These are phyloP conservation scores for Allodekkera sacchari DNA, from an alignment of 805 yeast genomes.

Conservation along the genomic window DNA sequence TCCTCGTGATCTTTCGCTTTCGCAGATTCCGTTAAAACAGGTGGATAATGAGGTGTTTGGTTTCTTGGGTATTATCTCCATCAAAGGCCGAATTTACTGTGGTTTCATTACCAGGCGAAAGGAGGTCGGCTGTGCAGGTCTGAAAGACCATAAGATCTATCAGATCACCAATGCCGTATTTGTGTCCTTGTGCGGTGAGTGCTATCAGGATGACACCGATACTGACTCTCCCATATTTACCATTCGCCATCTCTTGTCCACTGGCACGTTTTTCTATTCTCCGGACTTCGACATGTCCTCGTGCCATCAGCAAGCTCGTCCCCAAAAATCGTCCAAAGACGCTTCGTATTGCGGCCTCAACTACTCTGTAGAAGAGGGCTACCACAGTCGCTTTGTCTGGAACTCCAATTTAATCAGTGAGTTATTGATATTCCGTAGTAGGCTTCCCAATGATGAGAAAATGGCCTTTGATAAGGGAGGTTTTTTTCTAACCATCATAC, in stretches of 20 bases:
- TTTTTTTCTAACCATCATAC: slow-evolving; percentile 37
- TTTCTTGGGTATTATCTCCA: slow-evolving; percentile 50
- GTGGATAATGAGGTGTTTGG: slow-evolving; percentile 31
- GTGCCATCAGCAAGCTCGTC: no score
- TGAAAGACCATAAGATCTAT: slow-evolving; percentile 43
- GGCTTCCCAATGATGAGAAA: slow-evolving; percentile 34
- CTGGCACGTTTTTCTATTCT: slow-evolving; percentile 20
- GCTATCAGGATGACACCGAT: slow-evolving; percentile 3
- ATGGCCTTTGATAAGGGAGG: slow-evolving; percentile 35
- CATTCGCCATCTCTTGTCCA: slow-evolving; percentile 26
- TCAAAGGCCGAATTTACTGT: slow-evolving; percentile 46
- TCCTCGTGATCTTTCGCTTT: slow-evolving; percentile 19
- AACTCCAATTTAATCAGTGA: slow-evolving; percentile 39
- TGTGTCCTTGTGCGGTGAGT: slow-evolving; percentile 50
- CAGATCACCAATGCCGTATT: slow-evolving; percentile 55
- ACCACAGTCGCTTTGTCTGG: slow-evolving; percentile 42
- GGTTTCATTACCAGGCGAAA: slow-evolving; percentile 48
- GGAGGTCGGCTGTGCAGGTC: slow-evolving; percentile 49
- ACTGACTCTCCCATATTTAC: not conserved
- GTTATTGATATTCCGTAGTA: slow-evolving; percentile 35
- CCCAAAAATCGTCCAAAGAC: no score
- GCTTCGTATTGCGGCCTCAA: not conserved
- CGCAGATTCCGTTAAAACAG: no score
- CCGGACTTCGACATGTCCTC: slow-evolving; percentile 5
- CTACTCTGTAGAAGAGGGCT: slow-evolving; percentile 24